Evolutionary conservation across 805 yeast genomes (phyloP), one percentile per base, ranked within the genome.

Genomic region (Tetrapisispora namnaoensis): DNA sequence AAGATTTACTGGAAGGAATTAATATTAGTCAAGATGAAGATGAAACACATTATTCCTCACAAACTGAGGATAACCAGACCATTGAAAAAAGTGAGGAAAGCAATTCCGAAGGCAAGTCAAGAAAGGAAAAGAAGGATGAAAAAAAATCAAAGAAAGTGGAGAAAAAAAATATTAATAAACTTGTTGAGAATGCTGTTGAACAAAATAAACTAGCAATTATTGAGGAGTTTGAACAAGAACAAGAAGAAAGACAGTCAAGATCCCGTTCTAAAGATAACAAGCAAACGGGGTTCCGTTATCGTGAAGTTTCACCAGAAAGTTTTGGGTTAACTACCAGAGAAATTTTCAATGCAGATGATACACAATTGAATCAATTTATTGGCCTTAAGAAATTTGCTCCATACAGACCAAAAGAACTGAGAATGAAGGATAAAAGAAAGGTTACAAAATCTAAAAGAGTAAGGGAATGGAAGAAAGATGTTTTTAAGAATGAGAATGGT

Each of bases 331-430:
- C 86, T 0, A 77, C 93, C 0, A 75, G 93, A 53, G 99, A 93
- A 58, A 93, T 93, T 44, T 72, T 93, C 47, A 70, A 87, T 50
- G 99, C 99, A 14, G 91, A 86, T 60, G 99, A 93, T 64, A 74
- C 76, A 52, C 85, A 83, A 44, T 73, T 93, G 66, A 93, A 93
- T 67, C 83, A 82, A 49, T 89, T 75, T 59, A 82, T 89, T 50
- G 93, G 96, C 21, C 70, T 93, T 58, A 91, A 91, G 72, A 90
- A 90, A 66, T 80, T 93, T 55, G 97, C 98, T 0, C 91, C 98
- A 28, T 93, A 86, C 65, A 80, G 96, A 64, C 79, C 87, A 22
- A 77, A 77, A 54, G 95, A 86, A 51, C 73, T 75, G 54, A 74
- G 80, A 54, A 68, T 73, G 55, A 87, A 83, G 62, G 99, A 93